Conservation (phyloP, 2,329 filamentous ascomycete genomes). For the Zasmidium cellare region DNA sequence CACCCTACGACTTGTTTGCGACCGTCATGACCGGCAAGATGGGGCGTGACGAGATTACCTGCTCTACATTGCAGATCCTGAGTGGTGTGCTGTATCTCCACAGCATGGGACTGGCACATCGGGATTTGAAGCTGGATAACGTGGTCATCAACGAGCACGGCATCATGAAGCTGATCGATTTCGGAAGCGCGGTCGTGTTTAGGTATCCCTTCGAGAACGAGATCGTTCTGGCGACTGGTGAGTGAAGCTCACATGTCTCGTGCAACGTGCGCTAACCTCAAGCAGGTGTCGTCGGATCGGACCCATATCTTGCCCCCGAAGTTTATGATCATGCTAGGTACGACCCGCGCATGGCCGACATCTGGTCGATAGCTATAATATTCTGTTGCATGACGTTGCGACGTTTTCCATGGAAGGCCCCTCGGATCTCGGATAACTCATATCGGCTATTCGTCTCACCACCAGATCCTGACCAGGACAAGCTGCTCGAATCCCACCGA, state of each 20-base stretch:
- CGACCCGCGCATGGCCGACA: constrained; percentile 88
- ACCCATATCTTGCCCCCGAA: constrained; percentile 94
- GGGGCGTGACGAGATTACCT: constrained; percentile 85
- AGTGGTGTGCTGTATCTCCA: constrained; percentile 94
- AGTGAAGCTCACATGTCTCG: constrained; percentile 36
- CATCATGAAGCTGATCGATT: constrained; percentile 99
- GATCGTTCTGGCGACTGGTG: constrained; percentile 77
- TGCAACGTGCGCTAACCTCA: constrained; percentile 8
- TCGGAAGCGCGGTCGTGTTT: constrained; percentile 95
- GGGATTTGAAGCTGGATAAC: constrained; percentile 95
- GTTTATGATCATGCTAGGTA: constrained; percentile 94
- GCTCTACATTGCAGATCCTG: constrained; percentile 89
- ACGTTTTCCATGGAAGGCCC: constrained; percentile 96
- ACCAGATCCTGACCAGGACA: constrained; percentile 67
- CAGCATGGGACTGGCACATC: constrained; percentile 89
- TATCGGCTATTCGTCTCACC: constrained; percentile 89
- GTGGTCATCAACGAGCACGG: constrained; percentile 94
- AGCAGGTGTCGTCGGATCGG: constrained; percentile 75
- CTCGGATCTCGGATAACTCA: constrained; percentile 86
- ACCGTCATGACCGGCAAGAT: constrained; percentile 99
- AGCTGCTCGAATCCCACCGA: constrained; percentile 29
- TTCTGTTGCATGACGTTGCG: constrained; percentile 98
- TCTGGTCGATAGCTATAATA: constrained; percentile 98
- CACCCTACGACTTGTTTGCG: constrained; percentile 91
- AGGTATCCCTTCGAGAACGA: constrained; percentile 95